A percentile compares a stretch with the other conserved stretches of the same genome.
Conservation (phyloP, 768 basidiomycete species). For the Pleurotus salmoneostramineus region DNA sequence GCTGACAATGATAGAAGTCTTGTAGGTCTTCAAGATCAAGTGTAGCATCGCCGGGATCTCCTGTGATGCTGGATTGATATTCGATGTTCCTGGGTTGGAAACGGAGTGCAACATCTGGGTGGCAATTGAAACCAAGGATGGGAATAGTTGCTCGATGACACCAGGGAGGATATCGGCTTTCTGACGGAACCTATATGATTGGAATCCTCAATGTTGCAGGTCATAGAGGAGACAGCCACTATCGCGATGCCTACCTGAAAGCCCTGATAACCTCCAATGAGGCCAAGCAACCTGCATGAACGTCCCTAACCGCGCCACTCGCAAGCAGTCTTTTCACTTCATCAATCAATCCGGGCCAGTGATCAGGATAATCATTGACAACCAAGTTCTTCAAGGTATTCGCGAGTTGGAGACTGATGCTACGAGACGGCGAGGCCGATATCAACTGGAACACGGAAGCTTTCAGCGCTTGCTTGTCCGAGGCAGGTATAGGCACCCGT, state of each 20-base stretch:
- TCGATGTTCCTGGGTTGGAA: slow-evolving; percentile 51
- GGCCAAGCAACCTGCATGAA: slow-evolving; percentile 79
- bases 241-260: slow-evolving; percentile 47
- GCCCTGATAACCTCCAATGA: slow-evolving; percentile 75
- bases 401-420: slow-evolving; percentile 74
- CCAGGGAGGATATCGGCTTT: slow-evolving; percentile 53
- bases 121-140: slow-evolving; percentile 72
- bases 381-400: slow-evolving; percentile 71
- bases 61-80: slow-evolving; percentile 28
- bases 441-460: slow-evolving; percentile 65
- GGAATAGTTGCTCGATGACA: slow-evolving; percentile 65
- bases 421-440: slow-evolving; percentile 58
- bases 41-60: slow-evolving; percentile 85
- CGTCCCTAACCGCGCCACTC: slow-evolving; percentile 64
- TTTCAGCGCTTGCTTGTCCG: slow-evolving; percentile 75
- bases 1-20: slow-evolving; percentile 72
- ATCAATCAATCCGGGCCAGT: slow-evolving; percentile 70
- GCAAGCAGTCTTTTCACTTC: slow-evolving; percentile 60
- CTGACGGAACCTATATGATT: slow-evolving; percentile 59
- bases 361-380: slow-evolving; percentile 71
- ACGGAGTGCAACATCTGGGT: slow-evolving; percentile 46
- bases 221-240: no score
- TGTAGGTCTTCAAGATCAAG: slow-evolving; percentile 85
- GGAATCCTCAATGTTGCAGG: background rate
- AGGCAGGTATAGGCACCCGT: slow-evolving; percentile 52